These are phyloP conservation scores for Xylariaceae sp. DNA, from an alignment of 2,329 filamentous ascomycete species.

Conservation along the genomic window DNA sequence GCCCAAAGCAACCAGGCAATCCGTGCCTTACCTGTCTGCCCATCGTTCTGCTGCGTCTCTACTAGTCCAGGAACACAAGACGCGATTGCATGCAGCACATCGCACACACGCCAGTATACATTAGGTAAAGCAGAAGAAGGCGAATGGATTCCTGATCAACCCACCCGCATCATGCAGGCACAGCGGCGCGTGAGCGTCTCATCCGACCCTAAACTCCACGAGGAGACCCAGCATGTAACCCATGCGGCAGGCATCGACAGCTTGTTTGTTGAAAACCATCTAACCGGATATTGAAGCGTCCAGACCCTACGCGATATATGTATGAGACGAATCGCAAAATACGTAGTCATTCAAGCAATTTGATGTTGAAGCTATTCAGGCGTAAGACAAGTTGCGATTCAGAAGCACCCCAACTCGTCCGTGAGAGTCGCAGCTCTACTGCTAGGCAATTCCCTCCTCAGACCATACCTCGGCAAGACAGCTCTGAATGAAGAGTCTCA, in stretches of 20 bases:
- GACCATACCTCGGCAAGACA: not conserved
- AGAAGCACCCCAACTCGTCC: slow-evolving; percentile 2
- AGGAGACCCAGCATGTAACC: not conserved
- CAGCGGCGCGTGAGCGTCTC: slow-evolving; percentile 14
- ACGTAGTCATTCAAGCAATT: no score
- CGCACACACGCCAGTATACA: not conserved
- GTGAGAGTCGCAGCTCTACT: not conserved
- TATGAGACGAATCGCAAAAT: no score
- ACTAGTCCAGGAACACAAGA: no score
- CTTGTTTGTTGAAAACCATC: not conserved
- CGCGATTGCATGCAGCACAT: no score
- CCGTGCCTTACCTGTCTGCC: no score
- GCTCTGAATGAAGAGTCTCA: not conserved
- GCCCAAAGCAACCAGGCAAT: no score
- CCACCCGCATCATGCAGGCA: not conserved
- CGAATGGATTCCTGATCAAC: not conserved
- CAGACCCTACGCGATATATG: no score
- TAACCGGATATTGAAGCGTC: no score
- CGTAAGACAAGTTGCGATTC: no score
- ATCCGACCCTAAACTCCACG: slow-evolving; percentile 7
- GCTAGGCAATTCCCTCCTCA: no score
- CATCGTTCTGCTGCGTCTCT: no score
- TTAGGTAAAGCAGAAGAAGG: not conserved
- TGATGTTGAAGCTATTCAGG: no score
- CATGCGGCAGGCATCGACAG: not conserved